Base-by-base conservation (phyloP, 2,329 filamentous ascomycete genomes). In the Pezicula rhizophila region DNA sequence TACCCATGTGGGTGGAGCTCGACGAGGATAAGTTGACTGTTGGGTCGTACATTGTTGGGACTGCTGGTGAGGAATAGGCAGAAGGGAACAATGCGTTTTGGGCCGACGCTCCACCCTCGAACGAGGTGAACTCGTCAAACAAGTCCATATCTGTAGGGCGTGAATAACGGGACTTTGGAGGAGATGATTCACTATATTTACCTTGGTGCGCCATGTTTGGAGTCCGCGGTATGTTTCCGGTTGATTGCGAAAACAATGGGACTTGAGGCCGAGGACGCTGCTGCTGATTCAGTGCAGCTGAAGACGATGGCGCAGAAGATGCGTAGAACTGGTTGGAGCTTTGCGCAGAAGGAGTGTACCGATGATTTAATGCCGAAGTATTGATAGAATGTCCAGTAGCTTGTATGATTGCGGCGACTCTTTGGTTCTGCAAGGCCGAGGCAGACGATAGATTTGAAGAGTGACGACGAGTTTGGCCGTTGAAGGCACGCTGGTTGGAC, bases 211-310 rank as follows among this genome's bases (percentile, higher is more conserved):
- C 75, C 78, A 81, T 82, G 54, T 74, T 76, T 52, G 60, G 57
- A 42, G 60, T 61, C 54, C 58, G 57, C 55, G 72, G 71, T 57
- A 71, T 68, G 65, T 68, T 80, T 68, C 74, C 72, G 57, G 71
- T 74, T 63, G 73, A 77, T 67, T 83, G 80, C 52, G 79, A 68
- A 66, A 90, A 89, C 59, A 87, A 72, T 54, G 85, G 85, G 59
- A 89, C 85, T 62, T 84, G 85, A 46, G 85, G 85, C 63, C 83
- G 77, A 62, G 70, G 67, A 57, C 69, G 65, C 63, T 68, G 72
- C 52, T 69, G 71, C 66, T 77, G 72, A 56, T 78, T 79, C 66
- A 82, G 70, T 62, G 75, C 71, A 65, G 74, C 71, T 48, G 78
- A 74, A 54, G 82, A 82, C 57, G 77, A 75, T 53, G 82, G 77